These are phyloP conservation scores for Avicennia marina DNA, from an alignment of 257 asterid genomes.

Conservation along the genomic window DNA sequence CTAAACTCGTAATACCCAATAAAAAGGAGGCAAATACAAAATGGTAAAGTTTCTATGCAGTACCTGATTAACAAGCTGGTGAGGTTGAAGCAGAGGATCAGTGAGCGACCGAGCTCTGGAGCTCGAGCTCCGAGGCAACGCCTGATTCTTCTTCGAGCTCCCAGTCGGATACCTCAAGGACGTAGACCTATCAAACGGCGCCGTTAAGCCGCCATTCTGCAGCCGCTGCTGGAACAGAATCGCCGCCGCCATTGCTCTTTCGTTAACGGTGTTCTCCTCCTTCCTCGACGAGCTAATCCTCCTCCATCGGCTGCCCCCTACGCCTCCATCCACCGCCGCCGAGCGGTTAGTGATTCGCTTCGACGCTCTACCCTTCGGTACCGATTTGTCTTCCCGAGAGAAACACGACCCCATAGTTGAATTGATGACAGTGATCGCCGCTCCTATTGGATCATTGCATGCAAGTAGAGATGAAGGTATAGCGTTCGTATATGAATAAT, in stretches of 20 bases:
- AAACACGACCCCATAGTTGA: conserved; percentile 72
- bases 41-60: not conserved
- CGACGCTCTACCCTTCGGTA: conserved; percentile 50
- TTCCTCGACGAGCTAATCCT: conserved; percentile 63
- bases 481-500: not conserved
- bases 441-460: conserved; percentile 18
- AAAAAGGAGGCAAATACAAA: not conserved
- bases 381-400: conserved; percentile 51
- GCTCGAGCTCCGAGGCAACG: conserved; percentile 79
- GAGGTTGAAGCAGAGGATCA: conserved; percentile 95
- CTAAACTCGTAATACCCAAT: conserved; percentile 1
- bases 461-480: conserved; percentile 21
- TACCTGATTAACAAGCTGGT: conserved; percentile 89
- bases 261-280: conserved; percentile 68
- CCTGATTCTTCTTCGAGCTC: conserved; percentile 50
- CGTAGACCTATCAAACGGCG: conserved; percentile 77
- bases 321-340: conserved; percentile 39
- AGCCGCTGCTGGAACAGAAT: conserved; percentile 83
- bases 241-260: conserved; percentile 89
- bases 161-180: conserved; percentile 71
- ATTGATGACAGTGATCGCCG: conserved; percentile 7
- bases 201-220: conserved; percentile 48
- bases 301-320: conserved; percentile 67
- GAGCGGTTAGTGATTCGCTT: conserved; percentile 39
- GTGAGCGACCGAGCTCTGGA: conserved; percentile 83